Evolutionary conservation across 768 basidiomycete species (phyloP).

Genomic region (Suillus clintonianus): DNA sequence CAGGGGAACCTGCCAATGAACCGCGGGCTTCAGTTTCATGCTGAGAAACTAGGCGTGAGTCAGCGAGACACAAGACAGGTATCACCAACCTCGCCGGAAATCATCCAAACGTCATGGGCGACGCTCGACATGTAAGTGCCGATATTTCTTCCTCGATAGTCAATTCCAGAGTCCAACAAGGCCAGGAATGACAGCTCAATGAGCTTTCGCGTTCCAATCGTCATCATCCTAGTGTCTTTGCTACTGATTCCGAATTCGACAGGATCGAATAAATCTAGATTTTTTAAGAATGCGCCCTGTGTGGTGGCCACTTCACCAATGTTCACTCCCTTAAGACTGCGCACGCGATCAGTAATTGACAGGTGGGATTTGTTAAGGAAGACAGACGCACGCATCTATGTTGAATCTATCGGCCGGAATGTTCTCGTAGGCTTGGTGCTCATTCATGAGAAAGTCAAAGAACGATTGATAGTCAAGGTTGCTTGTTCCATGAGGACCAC

Average conservation of each 20-base stretch:
- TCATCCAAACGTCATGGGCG: slow-evolving; percentile 28
- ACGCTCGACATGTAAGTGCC: slow-evolving; percentile 42
- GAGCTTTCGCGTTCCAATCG: slow-evolving; percentile 35
- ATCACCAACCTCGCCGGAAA: slow-evolving; percentile 22
- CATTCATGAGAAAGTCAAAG: slow-evolving; percentile 11
- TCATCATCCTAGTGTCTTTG: slow-evolving; percentile 33
- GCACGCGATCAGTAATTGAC: neutral
- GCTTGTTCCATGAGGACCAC: neutral
- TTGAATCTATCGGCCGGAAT: slow-evolving; percentile 16
- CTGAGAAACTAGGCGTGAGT: slow-evolving; percentile 10
- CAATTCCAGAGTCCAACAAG: slow-evolving; percentile 49
- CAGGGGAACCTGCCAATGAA: slow-evolving; percentile 35
- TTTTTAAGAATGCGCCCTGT: slow-evolving; percentile 22
- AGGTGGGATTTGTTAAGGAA: neutral
- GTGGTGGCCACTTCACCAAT: neutral
- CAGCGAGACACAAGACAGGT: neutral
- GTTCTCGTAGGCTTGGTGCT: slow-evolving; percentile 11
- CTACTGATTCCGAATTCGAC: slow-evolving; percentile 36
- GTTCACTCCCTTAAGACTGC: neutral
- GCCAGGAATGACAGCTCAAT: slow-evolving; percentile 42
- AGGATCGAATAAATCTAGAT: slow-evolving; percentile 34
- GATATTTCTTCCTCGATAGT: slow-evolving; percentile 44
- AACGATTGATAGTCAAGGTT: slow-evolving; percentile 16
- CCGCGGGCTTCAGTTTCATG: slow-evolving; percentile 35
- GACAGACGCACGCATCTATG: slow-evolving; percentile 4